Conservation (phyloP, 257 asterid genomes). For the Fraxinus cuspidata region DNA sequence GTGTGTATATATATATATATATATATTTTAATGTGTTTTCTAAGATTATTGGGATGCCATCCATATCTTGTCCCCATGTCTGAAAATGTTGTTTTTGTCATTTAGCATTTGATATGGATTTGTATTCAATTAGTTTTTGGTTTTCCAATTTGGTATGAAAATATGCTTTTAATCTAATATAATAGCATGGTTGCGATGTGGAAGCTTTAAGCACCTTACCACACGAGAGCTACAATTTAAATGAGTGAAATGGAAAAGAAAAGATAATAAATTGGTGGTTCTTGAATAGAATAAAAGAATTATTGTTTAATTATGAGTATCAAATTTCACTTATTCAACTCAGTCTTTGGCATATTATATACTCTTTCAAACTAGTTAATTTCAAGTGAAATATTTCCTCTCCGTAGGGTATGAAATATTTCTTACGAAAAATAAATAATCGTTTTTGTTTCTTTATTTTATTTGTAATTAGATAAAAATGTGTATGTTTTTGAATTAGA, state of each 20-base stretch:
- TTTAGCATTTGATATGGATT: slow-evolving; percentile 13
- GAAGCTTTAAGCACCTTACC: slow-evolving; percentile 22
- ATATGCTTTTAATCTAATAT: background rate
- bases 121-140: background rate
- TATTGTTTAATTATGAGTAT: too few species aligned
- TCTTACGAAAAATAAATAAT: too few species aligned
- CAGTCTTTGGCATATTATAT: too few species aligned
- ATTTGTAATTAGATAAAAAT: too few species aligned
- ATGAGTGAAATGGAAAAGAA: background rate
- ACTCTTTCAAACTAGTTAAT: too few species aligned
- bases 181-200: slow-evolving; percentile 15
- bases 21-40: background rate
- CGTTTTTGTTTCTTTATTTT: too few species aligned
- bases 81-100: slow-evolving; percentile 55
- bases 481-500: too few species aligned
- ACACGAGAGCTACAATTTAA: background rate
- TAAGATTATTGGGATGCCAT: slow-evolving; percentile 45
- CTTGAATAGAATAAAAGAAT: too few species aligned
- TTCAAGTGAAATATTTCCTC: too few species aligned
- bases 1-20: slow-evolving; percentile 3
- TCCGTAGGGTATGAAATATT: too few species aligned
- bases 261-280: background rate
- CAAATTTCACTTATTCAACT: too few species aligned
- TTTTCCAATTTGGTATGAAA: background rate
- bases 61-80: slow-evolving; percentile 29